A percentile compares a stretch with the other conserved stretches of the same genome.
These are phyloP conservation scores for Rhododendron vialii DNA, from an alignment of 148 eudicot species.

Conservation along the genomic window DNA sequence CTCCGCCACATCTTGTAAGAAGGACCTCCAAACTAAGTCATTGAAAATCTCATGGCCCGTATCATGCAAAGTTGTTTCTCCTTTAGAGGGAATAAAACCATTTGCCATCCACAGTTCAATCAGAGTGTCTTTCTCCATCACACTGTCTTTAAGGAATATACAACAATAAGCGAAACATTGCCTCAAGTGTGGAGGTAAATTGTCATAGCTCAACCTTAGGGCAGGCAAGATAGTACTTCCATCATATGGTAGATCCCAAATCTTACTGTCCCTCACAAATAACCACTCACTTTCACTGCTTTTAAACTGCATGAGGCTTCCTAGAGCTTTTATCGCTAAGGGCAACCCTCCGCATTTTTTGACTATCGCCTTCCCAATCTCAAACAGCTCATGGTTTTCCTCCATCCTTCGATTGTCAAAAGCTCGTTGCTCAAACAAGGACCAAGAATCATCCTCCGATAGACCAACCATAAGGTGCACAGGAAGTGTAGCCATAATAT, in stretches of 20 bases:
- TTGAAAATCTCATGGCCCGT: neutral
- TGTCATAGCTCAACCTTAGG: conserved; percentile 7
- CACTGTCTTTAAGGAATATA: too few species aligned
- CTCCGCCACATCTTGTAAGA: conserved; percentile 7
- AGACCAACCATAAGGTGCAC: neutral
- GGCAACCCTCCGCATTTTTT: conserved; percentile 8
- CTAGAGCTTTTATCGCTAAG: conserved; percentile 14
- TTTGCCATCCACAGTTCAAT: too few species aligned
- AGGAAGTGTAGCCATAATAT: neutral
- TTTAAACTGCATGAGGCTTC: conserved; percentile 1
- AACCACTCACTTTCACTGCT: too few species aligned
- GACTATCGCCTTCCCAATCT: conserved; percentile 13
- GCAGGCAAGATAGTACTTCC: conserved; percentile 4
- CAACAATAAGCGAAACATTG: too few species aligned
- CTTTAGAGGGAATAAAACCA: too few species aligned
- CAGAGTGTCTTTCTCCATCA: too few species aligned
- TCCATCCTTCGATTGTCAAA: neutral
- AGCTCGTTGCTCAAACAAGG: neutral
- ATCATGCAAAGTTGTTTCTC: too few species aligned
- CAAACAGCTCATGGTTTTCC: neutral
- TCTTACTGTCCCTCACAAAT: neutral
- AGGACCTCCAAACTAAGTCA: neutral
- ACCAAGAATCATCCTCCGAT: neutral
- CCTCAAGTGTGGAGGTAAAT: too few species aligned
- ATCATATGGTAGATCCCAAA: neutral